Evolutionary conservation across 805 yeast species (phyloP), one percentile per base, ranked within the genome.

Genomic region (Candida tammaniensis): DNA sequence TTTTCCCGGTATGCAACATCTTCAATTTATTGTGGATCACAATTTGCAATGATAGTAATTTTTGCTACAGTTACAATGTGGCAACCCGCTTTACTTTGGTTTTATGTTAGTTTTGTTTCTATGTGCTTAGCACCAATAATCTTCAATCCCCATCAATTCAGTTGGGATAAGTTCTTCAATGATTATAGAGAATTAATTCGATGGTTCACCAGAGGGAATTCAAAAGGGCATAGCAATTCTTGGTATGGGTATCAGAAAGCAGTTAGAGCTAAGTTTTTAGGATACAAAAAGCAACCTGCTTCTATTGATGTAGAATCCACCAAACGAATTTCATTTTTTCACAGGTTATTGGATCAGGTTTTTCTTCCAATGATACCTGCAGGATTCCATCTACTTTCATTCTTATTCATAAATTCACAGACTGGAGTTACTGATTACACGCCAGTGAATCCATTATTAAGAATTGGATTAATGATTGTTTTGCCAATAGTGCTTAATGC

Each of bases 191-290:
- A 70, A 13, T 66, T 59, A 32, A 51, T 73, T 3, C 70, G 82
- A 39, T 89, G 97, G 97, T 55, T 91, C 31, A 77, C 82, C 3
- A 69, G 88, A 41, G 96, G 96, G 7, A 86, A 87, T 52, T 62
- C 78, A 13, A 70, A 68, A 44, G 75, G 76, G 70, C 80, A 77
- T 46, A 57, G 61, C 33, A 76, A 80, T 50, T 86, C 96, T 0
- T 89, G 98, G 98, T 73, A 82, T 35, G 79, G 78, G 2, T 81
- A 70, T 51, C 79, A 78, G 17, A 61, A 56, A 27, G 11, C 19
- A 1, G 36, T 45, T 4, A 34, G 68, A 24, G 37, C 54, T 0
- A 48, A 42, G 31, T 44, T 42, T 27, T 50, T 61, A 8, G 69
- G 69, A 0, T 42, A 35, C 22, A 58, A 54, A 38, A 35, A 37